Percentiles rank a stretch among this genome's conserved stretches.
Evolutionary conservation across 345 rosid species (phyloP).

Genomic region (Reutealis trisperma): DNA sequence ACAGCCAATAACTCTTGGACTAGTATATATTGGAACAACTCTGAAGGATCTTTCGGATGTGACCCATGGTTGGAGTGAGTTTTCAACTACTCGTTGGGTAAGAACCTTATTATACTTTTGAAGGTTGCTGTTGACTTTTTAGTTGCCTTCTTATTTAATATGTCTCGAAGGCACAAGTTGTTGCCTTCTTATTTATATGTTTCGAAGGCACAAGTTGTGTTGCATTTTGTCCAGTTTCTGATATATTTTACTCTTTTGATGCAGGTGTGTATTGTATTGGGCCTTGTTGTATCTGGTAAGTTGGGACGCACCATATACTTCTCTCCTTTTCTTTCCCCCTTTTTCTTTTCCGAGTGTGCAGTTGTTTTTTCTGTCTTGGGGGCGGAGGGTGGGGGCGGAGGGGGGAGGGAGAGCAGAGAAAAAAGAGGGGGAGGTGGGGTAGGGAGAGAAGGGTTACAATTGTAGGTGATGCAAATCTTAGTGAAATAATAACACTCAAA

Average conservation of each 20-base stretch:
- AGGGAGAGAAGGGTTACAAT: no score
- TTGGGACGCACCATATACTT: constrained; percentile 10
- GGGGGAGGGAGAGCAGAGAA: neutral
- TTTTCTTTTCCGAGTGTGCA: neutral
- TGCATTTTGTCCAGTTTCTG: constrained; percentile 21
- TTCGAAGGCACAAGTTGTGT: constrained; percentile 1
- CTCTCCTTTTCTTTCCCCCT: neutral
- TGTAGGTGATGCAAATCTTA: no score
- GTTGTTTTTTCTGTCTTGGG: neutral
- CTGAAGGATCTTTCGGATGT: constrained; percentile 98
- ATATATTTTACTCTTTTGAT: constrained; percentile 8
- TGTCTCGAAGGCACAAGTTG: neutral
- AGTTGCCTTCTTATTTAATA: neutral
- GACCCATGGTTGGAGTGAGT: constrained; percentile 92
- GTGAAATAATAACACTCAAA: neutral
- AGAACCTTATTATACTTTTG: constrained; percentile 18
- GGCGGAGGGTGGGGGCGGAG: neutral
- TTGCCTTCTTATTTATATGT: neutral
- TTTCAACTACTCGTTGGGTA: constrained; percentile 91
- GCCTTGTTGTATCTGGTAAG: constrained; percentile 87
- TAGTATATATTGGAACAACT: constrained; percentile 93
- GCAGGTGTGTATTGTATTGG: constrained; percentile 68
- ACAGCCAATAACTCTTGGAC: constrained; percentile 91
- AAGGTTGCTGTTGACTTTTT: neutral
- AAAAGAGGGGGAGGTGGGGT: no score